These are phyloP conservation scores for Forsythia viridissima DNA, from an alignment of 257 asterid species.

Conservation along the genomic window DNA sequence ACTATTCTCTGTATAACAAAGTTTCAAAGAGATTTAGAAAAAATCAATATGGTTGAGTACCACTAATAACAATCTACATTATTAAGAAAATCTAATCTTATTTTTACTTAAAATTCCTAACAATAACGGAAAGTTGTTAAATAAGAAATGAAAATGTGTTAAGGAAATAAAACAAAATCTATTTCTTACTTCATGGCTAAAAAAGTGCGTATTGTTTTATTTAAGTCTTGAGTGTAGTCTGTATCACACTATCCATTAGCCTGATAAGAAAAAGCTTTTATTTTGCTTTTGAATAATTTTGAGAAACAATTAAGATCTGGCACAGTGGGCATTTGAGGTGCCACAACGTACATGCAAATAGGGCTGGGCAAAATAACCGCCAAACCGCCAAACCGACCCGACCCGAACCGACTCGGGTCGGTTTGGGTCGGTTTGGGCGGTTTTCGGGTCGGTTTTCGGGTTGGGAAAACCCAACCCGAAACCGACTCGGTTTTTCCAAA, in stretches of 20 bases:
- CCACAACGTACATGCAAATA: slow-evolving; percentile 56
- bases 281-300: slow-evolving; percentile 1
- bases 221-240: not conserved
- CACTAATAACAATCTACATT: too few relatives aligned
- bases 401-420: too few relatives aligned
- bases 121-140: too few relatives aligned
- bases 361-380: too few relatives aligned
- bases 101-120: too few relatives aligned
- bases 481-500: too few relatives aligned
- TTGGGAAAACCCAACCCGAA: too few relatives aligned
- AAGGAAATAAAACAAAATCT: not conserved
- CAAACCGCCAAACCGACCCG: too few relatives aligned
- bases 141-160: not conserved
- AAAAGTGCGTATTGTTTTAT: not conserved
- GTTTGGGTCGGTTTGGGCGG: too few relatives aligned
- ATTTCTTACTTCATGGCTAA: not conserved
- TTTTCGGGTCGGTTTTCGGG: too few relatives aligned
- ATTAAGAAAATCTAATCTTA: too few relatives aligned
- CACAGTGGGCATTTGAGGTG: slow-evolving; percentile 56
- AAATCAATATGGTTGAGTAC: too few relatives aligned
- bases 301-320: slow-evolving; percentile 38
- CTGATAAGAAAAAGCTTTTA: slow-evolving; percentile 1
- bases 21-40: not conserved
- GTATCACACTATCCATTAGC: slow-evolving; percentile 5
- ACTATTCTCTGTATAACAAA: not conserved